A percentile compares a stretch with the other conserved stretches of the same genome.
phyloP scores from a whole-genome alignment of 495 filamentous ascomycete species.

The Penicillium soppii region DNA sequence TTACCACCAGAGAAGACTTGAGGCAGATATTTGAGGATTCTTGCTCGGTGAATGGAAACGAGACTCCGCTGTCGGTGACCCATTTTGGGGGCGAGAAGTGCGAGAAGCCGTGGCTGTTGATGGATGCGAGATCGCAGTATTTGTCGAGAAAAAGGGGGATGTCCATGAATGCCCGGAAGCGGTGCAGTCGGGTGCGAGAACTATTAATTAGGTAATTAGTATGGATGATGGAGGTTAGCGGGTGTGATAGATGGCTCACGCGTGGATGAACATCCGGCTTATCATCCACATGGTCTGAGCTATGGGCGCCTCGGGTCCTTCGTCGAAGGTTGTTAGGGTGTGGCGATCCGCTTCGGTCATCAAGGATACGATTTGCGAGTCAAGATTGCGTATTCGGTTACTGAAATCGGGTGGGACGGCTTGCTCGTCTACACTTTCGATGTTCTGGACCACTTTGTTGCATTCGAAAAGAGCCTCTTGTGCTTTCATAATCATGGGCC shows the following conservation, averaged over 20 bases:
- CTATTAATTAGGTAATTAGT: constrained; percentile 16
- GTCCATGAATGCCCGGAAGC: constrained; percentile 51
- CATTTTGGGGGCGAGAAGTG: constrained; percentile 5
- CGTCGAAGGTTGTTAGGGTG: constrained; percentile 9
- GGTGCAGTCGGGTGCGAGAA: constrained; percentile 49
- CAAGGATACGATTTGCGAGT: constrained; percentile 7
- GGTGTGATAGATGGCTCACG: constrained; percentile 8
- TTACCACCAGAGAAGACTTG: constrained; percentile 42
- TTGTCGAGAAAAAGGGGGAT: constrained; percentile 48
- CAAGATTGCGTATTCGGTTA: constrained; percentile 13
- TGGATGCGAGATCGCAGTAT: constrained; percentile 48
- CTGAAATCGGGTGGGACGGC: constrained; percentile 4
- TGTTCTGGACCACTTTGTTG: constrained; percentile 29
- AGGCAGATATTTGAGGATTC: constrained; percentile 49
- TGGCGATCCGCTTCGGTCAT: constrained; percentile 17
- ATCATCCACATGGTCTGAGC: constrained; percentile 23
- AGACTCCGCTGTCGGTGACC: constrained; percentile 12
- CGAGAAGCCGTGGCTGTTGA: constrained; percentile 21
- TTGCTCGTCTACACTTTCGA: constrained; percentile 10
- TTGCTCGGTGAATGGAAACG: constrained; percentile 44
- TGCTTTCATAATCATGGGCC: constrained; percentile 42
- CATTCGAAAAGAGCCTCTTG: constrained; percentile 45
- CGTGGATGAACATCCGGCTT: constrained; percentile 16
- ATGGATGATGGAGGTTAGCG: neutral
- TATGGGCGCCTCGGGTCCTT: constrained; percentile 8